Base-by-base conservation (phyloP, 1,139 yeast genomes). In the Debaryomyces sp. region DNA sequence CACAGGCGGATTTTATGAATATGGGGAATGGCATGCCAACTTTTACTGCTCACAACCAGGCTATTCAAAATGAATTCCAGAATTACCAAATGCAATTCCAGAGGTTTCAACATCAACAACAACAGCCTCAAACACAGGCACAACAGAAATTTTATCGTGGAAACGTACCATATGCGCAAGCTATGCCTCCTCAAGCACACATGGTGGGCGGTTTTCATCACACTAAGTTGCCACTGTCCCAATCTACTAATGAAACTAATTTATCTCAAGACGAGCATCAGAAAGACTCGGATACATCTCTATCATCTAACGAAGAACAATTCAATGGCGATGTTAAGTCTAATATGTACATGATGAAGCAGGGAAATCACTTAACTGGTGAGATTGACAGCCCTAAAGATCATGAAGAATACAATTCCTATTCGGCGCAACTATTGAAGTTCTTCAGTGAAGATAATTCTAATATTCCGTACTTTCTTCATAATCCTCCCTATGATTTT, bases 401-500 rank as follows among this genome's bases (percentile, higher is more conserved):
- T 12, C 59, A 59, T 22, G 61, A 55, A 7, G 64, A 63, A 7
- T 73, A 66, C 26, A 72, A 68, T 40, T 54, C 79, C 7, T 85
- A 86, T 50, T 80, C 87, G 0, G 80, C 84, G 23, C 81, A 79
- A 50, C 62, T 84, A 44, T 68, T 84, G 43, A 74, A 71, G 23
- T 85, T 85, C 66, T 84, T 88, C 71, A 79, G 89, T 48, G 88
- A 87, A 40, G 95, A 88, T 53, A 81, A 82, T 51, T 80, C 82
- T 24, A 78, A 82, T n/a, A 80, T 92, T 45, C 96, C 97, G 1
- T 80, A 81, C 43, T 86, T 86, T 54, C 68, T 92, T 37, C 77
- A 82, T 46, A 78, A 83, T 53, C 92, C 96, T 2, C 96, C 97
- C 0, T 72, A 77, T 18, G 90, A 89, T 56, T 87, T 90, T 59